phyloP scores from a whole-genome alignment of 495 filamentous ascomycete species.

The Penicillium silybi region DNA sequence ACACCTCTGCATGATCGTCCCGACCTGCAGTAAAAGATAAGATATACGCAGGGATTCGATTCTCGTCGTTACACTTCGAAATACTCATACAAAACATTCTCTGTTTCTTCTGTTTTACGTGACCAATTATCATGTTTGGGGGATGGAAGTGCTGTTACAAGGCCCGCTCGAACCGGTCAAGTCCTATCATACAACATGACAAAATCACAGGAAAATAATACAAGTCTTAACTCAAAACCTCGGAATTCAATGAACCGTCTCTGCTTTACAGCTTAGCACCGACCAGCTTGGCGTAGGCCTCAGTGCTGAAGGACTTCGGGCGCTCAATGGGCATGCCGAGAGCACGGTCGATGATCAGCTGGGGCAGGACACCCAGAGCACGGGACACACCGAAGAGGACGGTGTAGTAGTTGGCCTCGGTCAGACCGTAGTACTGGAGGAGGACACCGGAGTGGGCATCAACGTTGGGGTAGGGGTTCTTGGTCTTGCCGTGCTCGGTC shows the following conservation, averaged over 20 bases:
- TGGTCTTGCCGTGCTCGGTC: constrained; percentile 99
- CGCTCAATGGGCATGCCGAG: constrained; percentile 67
- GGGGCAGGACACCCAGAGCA: constrained; percentile 95
- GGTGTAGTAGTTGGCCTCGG: constrained; percentile 98
- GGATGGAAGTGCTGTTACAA: constrained; percentile 42
- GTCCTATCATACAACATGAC: constrained; percentile 48
- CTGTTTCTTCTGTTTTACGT: background rate
- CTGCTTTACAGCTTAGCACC: constrained; percentile 76
- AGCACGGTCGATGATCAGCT: constrained; percentile 99
- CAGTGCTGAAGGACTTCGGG: constrained; percentile 96
- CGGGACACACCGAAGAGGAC: constrained; percentile 98
- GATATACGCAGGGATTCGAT: background rate
- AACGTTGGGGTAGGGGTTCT: constrained; percentile 80
- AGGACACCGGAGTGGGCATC: constrained; percentile 94
- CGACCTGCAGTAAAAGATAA: background rate
- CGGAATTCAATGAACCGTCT: constrained; percentile 1
- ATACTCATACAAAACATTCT: background rate
- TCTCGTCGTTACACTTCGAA: background rate
- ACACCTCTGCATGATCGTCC: background rate
- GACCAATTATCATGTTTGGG: constrained; percentile 20
- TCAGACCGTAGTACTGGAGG: constrained; percentile 98
- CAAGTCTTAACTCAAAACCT: constrained; percentile 12
- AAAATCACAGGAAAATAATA: constrained; percentile 34
- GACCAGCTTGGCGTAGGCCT: constrained; percentile 92
- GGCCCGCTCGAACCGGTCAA: constrained; percentile 45